Evolutionary conservation across 2,329 filamentous ascomycete genomes (phyloP), one percentile per base, ranked within the genome.

Genomic region (Aspergillus pseudonomiae): DNA sequence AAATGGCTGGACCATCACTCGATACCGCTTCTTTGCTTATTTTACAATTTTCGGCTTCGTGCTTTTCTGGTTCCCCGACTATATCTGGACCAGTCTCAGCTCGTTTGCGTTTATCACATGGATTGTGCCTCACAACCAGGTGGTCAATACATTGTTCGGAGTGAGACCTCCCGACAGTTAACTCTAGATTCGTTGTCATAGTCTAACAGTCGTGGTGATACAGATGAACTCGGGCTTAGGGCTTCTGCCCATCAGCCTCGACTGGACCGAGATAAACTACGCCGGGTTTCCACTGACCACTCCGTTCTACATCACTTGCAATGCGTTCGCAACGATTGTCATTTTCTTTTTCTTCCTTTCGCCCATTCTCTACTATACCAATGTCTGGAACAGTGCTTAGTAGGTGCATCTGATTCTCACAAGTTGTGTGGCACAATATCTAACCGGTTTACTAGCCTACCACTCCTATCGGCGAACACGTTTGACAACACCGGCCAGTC

Each of bases 321-420:
- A 81, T 68, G 88, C 88, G 65, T 84, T 84, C 26, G 71, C 86
- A 24, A 74, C 85, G 36, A 79, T 87, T 55, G 65, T 87, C 32
- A 65, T 87, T 63, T 88, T 88, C 73, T 82, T 83, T 70, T 73
- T 86, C 63, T 70, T 84, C 64, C 73, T 75, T 11, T 79, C 77
- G 0, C 80, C 80, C 0, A 85, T 84, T 34, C 77, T 88, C 36
- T 85, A 88, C 72, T 88, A 86, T 68, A 81, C 78, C n/a, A 85
- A 85, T 57, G 79, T 79, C 0, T 84, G 82, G 82, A 77, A 83
- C 30, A 74, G 71, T 28, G 73, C 68, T 30, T 77, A 77, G 68
- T 70, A 52, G 65, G 68, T 58, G 36, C 1, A 39, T 28, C 5
- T n/a, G 21, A 9, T 24, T 36, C 30, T 14, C 2, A 12, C 9